Base-by-base conservation (phyloP, 176 grass and related monocot species). In the Triticum turgidum region DNA sequence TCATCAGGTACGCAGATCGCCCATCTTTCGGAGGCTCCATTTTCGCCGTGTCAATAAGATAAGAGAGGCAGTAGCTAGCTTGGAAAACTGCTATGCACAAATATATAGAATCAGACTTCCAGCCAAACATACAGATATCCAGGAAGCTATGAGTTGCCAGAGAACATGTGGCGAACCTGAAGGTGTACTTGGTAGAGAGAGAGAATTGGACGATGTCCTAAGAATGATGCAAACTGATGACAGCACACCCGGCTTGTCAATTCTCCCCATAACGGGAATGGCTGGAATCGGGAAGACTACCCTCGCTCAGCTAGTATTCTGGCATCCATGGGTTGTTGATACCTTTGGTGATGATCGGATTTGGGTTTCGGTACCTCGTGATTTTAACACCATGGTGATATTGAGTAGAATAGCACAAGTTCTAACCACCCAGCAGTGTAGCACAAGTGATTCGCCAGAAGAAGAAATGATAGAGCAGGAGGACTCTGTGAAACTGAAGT, bases 131-230 rank as follows among this genome's bases (percentile, higher is more conserved):
- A 25, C 37, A 44, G 69, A 73, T 73, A 73, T 44, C 21, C 18
- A 11, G 5, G 38, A 10, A 73, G 20, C 34, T 73, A 14, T 45
- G 38, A 44, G 5, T 73, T 73, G 69, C 21, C 69, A 44, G 41
- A 38, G 69, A 73, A 44, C 21, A 73, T 44, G 18, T 25, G 11
- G 38, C 69, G 10, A 24, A 73, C 37, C 38, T 42, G 38, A 73
- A 73, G 69, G 69, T 44, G 21, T 73, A 73, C 69, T 73, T 42
- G 69, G 69, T 42, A 73, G 69, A 73, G 38, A 73, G 41, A 73
- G 22, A 73, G 69, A 42, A 73, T 10, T 73, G 69, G 69, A 73
- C 22, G 69, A 73, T 45, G 69, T 73, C 21, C 69, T 73, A 45
- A 73, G 69, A 73, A 44, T 73, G 34, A 73, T 73, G 69, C 69